phyloP scores from a whole-genome alignment of 1,284 basidiomycete genomes.

The Wolfiporia cocos region DNA sequence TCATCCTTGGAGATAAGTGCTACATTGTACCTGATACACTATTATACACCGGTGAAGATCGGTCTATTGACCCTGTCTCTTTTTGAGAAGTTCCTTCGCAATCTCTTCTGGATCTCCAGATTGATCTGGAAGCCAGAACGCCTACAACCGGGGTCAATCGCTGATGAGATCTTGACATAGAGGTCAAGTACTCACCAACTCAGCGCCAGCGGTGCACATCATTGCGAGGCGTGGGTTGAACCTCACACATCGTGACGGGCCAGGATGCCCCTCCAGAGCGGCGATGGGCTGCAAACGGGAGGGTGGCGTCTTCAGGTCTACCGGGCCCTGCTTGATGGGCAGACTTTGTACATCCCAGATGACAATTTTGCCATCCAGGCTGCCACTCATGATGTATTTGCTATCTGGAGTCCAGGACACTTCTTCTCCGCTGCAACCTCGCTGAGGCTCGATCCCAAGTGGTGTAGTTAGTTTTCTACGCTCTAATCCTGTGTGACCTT shows the following conservation, averaged over 20 bases:
- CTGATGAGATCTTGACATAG: slow-evolving; percentile 1
- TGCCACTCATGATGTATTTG: slow-evolving; percentile 79
- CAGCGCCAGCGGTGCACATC: slow-evolving; percentile 81
- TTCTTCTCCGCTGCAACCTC: slow-evolving; percentile 85
- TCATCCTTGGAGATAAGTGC: too few species aligned
- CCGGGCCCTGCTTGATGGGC: slow-evolving; percentile 39
- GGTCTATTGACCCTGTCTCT: slow-evolving; percentile 13
- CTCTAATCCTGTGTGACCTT: slow-evolving; percentile 69
- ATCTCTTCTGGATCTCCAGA: slow-evolving; percentile 42
- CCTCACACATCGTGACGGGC: slow-evolving; percentile 77
- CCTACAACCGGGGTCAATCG: slow-evolving; percentile 36
- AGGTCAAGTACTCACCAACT: slow-evolving; percentile 58
- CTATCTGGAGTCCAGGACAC: slow-evolving; percentile 91
- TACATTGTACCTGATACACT: too few species aligned
- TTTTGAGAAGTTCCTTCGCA: slow-evolving; percentile 43
- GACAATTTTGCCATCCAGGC: slow-evolving; percentile 73
- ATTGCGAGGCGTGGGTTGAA: slow-evolving; percentile 89
- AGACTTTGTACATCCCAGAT: slow-evolving; percentile 78
- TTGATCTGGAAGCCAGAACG: slow-evolving; percentile 79
- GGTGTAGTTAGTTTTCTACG: slow-evolving; percentile 35
- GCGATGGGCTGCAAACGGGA: slow-evolving; percentile 49
- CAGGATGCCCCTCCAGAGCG: slow-evolving; percentile 69
- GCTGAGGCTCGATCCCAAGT: slow-evolving; percentile 60
- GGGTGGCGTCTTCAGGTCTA: slow-evolving; percentile 48
- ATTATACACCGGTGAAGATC: too few species aligned